phyloP scores from a whole-genome alignment of 108 stramenopile species.

The Cyclostephanos invisitatus region DNA sequence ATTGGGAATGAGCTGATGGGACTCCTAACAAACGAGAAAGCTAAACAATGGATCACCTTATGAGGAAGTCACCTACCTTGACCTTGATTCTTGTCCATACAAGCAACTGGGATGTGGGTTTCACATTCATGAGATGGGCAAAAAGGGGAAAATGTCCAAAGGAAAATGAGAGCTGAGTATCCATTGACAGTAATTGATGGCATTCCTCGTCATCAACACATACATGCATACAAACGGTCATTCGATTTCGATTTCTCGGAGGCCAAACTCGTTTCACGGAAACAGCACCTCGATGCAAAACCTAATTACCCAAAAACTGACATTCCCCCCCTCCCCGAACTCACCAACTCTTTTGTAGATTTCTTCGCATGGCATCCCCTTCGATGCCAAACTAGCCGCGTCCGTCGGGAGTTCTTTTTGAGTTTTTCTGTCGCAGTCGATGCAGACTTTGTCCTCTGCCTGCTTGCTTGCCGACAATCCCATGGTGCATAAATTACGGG shows the following conservation, averaged over 20 bases:
- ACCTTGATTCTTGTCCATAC: constrained; percentile 31
- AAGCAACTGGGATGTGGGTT: neutral
- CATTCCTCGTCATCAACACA: neutral
- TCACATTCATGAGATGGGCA: neutral
- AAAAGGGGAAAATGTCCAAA: too few species aligned
- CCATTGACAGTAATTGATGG: too few species aligned
- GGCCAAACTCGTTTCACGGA: neutral
- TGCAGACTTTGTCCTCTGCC: constrained; percentile 21
- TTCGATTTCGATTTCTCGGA: too few species aligned
- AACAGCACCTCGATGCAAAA: neutral
- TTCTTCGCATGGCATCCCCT: constrained; percentile 32
- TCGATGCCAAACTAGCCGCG: constrained; percentile 32
- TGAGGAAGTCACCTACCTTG: constrained; percentile 18
- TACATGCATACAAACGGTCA: too few species aligned
- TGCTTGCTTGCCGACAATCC: constrained; percentile 38
- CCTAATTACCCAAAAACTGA: neutral
- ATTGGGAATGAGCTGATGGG: too few species aligned
- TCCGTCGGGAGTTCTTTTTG: constrained; percentile 42
- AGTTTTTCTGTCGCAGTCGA: constrained; percentile 49
- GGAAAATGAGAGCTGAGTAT: neutral
- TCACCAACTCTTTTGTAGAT: constrained; percentile 18
- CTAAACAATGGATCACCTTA: neutral
- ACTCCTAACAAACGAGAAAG: too few species aligned
- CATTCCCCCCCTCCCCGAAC: neutral
- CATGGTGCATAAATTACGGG: too few species aligned